Conservation (phyloP, 2,329 filamentous ascomycete genomes). For the Periconia sp. region DNA sequence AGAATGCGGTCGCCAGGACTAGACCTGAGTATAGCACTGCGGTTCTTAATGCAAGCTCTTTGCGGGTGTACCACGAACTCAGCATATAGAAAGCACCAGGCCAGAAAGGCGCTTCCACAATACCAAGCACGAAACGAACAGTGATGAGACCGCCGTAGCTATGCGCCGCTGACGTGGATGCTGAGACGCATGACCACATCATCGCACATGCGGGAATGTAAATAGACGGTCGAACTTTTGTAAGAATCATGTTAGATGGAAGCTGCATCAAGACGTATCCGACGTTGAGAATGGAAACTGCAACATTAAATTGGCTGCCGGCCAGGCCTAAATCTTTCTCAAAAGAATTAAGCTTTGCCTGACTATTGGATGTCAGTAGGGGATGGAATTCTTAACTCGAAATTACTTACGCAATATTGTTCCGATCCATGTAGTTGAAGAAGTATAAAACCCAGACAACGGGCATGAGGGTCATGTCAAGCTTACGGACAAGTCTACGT, state of each 20-base stretch:
- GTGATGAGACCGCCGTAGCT: constrained; percentile 4
- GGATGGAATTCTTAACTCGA: neutral
- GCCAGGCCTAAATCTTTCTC: constrained; percentile 13
- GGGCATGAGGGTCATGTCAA: constrained; percentile 17
- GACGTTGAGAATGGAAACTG: constrained; percentile 60
- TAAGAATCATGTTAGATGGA: constrained; percentile 63
- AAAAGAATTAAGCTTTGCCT: constrained; percentile 21
- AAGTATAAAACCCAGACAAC: constrained; percentile 22
- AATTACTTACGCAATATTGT: constrained; percentile 16
- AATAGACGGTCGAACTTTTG: constrained; percentile 58
- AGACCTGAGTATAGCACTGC: constrained; percentile 52
- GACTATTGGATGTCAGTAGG: neutral
- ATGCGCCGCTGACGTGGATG: constrained; percentile 2
- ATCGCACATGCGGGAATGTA: constrained; percentile 53
- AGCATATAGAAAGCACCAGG: constrained; percentile 7
- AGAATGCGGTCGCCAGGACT: constrained; percentile 50
- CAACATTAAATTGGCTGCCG: constrained; percentile 13
- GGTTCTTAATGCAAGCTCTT: constrained; percentile 45
- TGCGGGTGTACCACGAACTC: constrained; percentile 1
- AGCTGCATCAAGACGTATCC: constrained; percentile 66
- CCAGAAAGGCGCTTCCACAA: constrained; percentile 6
- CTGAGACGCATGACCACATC: constrained; percentile 10
- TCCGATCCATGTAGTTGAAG: constrained; percentile 17
- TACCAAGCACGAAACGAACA: constrained; percentile 3
- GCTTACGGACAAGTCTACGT: constrained; percentile 10